A percentile compares a stretch with the other conserved stretches of the same genome.
Conservation (phyloP, 352 stramenopile species). For the Globisporangium acanthophoron region DNA sequence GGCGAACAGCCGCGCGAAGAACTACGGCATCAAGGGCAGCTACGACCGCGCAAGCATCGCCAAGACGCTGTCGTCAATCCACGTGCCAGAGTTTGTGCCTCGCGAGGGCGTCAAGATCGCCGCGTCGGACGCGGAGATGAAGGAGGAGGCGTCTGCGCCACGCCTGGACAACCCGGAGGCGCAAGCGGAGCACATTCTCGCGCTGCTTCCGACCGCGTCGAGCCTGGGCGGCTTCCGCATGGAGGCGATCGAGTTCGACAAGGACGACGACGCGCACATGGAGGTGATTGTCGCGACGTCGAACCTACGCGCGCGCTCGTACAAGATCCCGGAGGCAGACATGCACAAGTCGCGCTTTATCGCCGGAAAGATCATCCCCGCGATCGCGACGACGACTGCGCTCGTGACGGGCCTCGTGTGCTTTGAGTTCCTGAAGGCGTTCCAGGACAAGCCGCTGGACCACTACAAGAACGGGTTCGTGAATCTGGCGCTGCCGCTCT, state of each 20-base stretch:
- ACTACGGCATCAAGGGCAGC: constrained; percentile 90
- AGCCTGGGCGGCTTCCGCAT: constrained; percentile 90
- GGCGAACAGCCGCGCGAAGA: constrained; percentile 92
- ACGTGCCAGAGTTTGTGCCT: constrained; percentile 92
- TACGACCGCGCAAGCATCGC: constrained; percentile 58
- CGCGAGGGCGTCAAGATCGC: constrained; percentile 97
- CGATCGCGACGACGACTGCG: constrained; percentile 99
- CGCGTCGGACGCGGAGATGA: constrained; percentile 96
- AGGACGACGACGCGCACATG: constrained; percentile 98
- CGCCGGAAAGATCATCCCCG: constrained; percentile 99
- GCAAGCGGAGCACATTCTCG: constrained; percentile 70
- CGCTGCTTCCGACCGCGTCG: constrained; percentile 74
- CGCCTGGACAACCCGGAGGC: constrained; percentile 69
- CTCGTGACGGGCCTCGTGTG: constrained; percentile 98
- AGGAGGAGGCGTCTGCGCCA: constrained; percentile 50
- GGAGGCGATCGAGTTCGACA: constrained; percentile 96
- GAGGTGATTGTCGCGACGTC: constrained; percentile 95
- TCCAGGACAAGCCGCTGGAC: constrained; percentile 88
- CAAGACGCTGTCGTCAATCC: constrained; percentile 75
- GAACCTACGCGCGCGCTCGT: constrained; percentile 97
- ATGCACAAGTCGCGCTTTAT: constrained; percentile 98
- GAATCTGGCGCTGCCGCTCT: constrained; percentile 97
- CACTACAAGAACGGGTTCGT: constrained; percentile 98
- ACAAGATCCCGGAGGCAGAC: constrained; percentile 97
- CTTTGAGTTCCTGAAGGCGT: constrained; percentile 97